Base-by-base conservation (phyloP, 1,139 yeast species). In the Meyerozyma guilliermondii region DNA sequence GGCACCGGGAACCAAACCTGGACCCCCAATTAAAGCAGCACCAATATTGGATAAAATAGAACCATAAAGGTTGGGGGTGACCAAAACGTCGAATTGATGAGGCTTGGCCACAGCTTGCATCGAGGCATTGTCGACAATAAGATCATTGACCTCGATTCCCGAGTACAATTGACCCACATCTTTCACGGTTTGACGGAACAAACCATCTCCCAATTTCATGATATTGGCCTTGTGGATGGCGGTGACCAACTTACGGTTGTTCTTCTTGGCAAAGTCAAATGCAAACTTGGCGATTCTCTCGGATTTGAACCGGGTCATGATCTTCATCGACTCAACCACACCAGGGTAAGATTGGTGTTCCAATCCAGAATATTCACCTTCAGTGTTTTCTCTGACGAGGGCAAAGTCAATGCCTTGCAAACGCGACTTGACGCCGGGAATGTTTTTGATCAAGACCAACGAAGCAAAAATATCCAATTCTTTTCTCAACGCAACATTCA, bases 31-130 rank as follows among this genome's bases (percentile, higher is more conserved):
- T 59, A 92, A 79, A 52, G 96, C 98, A 54, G 98, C 96, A 74
- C 98, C 98, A 62, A 92, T 89, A 80, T 92, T 92, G 55, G 97
- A 89, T 63, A 92, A 75, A 63, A 92, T 92, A 62, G 96, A 84
- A 74, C 98, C 98, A 78, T 92, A 92, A 74, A 92, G 80, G 79
- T 92, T 91, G 55, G 98, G 98, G 55, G 97, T 89, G 52, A 92
- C 98, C 71, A 92, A 79, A 46, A 92, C 98, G 65, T 92, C 98
- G 61, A 91, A 92, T 74, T 92, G 98, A 70, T 91, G 96, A 56
- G 98, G 98, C 71, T 84, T 80, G 47, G 98, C 91, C 52, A 92
- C 98, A 46, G 97, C 97, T 77, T 92, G 98, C 98, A 92, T 92
- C 52, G 97, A 87, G 49, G 98, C 97, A 64, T 92, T 92, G 74